Conservation (phyloP, 2,329 filamentous ascomycete genomes). For the Cryphonectria nitschkei region DNA sequence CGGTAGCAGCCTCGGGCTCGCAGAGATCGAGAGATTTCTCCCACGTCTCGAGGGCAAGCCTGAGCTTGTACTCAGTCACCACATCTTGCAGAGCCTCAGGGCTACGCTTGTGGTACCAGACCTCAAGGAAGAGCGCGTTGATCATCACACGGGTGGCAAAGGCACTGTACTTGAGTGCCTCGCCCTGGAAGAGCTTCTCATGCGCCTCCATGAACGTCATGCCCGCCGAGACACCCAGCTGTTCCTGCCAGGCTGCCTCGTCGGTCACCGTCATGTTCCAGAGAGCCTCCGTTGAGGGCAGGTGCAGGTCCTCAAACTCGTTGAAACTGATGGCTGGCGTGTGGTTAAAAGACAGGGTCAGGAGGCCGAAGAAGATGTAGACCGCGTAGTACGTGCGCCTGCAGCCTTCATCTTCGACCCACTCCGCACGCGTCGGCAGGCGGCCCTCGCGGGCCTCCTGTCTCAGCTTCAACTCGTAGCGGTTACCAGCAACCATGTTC, state of each 20-base stretch:
- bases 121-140: slow-evolving; percentile 95
- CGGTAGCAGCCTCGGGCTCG: slow-evolving; percentile 85
- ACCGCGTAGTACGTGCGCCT: slow-evolving; percentile 97
- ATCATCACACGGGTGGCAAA: slow-evolving; percentile 98
- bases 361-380: slow-evolving; percentile 96
- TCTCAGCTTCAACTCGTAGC: slow-evolving; percentile 92
- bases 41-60: slow-evolving; percentile 97
- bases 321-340: slow-evolving; percentile 98
- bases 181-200: slow-evolving; percentile 93
- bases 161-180: slow-evolving; percentile 87
- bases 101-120: slow-evolving; percentile 98
- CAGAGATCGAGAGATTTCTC: slow-evolving; percentile 93
- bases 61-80: slow-evolving; percentile 96
- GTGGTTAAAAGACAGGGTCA: slow-evolving; percentile 96
- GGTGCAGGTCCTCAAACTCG: slow-evolving; percentile 89
- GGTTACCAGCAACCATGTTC: slow-evolving; percentile 98
- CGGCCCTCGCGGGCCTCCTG: slow-evolving; percentile 82
- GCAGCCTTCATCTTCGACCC: slow-evolving; percentile 96
- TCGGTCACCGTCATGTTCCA: slow-evolving; percentile 87
- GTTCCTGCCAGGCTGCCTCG: slow-evolving; percentile 83
- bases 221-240: slow-evolving; percentile 69
- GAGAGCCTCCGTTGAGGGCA: slow-evolving; percentile 90
- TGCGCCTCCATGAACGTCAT: slow-evolving; percentile 93
- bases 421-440: slow-evolving; percentile 80
- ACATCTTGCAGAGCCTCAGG: slow-evolving; percentile 97